Conservation (phyloP, 257 asterid genomes). For the Nicotiana otophora region DNA sequence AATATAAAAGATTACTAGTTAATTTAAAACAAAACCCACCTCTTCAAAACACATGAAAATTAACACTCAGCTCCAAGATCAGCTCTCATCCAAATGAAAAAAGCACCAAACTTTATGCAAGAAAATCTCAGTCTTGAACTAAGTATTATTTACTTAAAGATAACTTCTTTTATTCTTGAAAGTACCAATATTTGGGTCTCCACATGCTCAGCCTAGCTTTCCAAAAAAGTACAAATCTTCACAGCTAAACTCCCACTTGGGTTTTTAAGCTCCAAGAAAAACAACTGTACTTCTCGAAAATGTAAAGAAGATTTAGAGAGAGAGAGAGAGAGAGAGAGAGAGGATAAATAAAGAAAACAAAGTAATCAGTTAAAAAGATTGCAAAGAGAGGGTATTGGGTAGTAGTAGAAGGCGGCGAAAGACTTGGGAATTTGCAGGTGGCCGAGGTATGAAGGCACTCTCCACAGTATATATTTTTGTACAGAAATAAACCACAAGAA, state of each 20-base stretch:
- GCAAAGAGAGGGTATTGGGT: background rate
- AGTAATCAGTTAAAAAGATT: background rate
- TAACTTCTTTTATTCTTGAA: conserved; percentile 30
- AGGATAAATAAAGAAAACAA: background rate
- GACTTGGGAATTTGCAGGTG: conserved; percentile 27
- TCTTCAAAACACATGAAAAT: conserved; percentile 16
- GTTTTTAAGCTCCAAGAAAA: conserved; percentile 44
- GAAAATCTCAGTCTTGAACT: background rate
- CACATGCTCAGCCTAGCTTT: conserved; percentile 43
- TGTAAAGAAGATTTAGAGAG: background rate
- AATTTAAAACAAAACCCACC: conserved; percentile 34
- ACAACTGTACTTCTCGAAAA: conserved; percentile 23
- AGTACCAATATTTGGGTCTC: conserved; percentile 36
- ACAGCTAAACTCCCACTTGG: conserved; percentile 31
- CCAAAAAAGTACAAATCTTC: conserved; percentile 27
- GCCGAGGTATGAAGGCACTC: conserved; percentile 20
- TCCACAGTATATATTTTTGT: background rate
- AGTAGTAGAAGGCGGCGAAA: conserved; percentile 40
- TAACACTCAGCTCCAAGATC: conserved; percentile 12
- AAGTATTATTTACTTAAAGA: conserved; percentile 3
- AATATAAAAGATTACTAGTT: conserved; percentile 3
- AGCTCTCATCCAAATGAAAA: conserved; percentile 11
- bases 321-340: background rate
- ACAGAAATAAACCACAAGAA: background rate
- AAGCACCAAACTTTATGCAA: background rate